Base-by-base conservation (phyloP, 129 eudicot species). In the Lactuca sativa region DNA sequence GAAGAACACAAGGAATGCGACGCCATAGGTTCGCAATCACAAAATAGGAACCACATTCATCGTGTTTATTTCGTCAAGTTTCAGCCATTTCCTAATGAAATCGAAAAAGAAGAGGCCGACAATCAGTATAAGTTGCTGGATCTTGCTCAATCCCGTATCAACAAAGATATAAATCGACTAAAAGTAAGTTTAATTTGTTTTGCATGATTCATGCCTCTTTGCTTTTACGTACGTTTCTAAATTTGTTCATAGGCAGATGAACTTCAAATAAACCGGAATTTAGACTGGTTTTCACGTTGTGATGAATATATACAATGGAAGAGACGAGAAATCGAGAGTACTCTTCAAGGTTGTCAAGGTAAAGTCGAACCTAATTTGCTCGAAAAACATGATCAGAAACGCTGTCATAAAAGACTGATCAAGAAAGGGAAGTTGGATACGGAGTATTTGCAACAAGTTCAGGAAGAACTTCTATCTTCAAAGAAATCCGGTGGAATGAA, bases 401-500 rank as follows among this genome's bases (percentile, higher is more conserved):
- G 71, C 25, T 54, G 64, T 44, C 64, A 52, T 7, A 25, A 63
- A n/a, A 62, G 64, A 55, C 5, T 73, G 56, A 63, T 53, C 2
- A 73, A 73, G 47, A 62, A 73, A 73, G 71, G 67, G 18, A 53
- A 4, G 44, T 14, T 63, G 33, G 63, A 73, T 32, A 25, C 21
- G 8, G 63, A 73, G 14, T 73, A 73, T 63, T 5, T 73, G 70
- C 64, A 40, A n/a, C 64, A 62, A 63, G 56, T 63, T 63, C 43
- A 62, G 18, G 77, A 73, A 62, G 70, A 73, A 63, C 64, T 62
- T 55, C 0, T 63, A 21, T 63, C 34, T 62, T 62, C 54, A 25
- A 52, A 63, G 33, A 63, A 18, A 38, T 62, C 15, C 2, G 13
- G 1, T 18, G 41, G 56, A 48, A 57, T 13, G 56, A 25, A 43